A percentile compares a stretch with the other conserved stretches of the same genome.
phyloP scores from a whole-genome alignment of 345 rosid species.

The Citrus medica region DNA sequence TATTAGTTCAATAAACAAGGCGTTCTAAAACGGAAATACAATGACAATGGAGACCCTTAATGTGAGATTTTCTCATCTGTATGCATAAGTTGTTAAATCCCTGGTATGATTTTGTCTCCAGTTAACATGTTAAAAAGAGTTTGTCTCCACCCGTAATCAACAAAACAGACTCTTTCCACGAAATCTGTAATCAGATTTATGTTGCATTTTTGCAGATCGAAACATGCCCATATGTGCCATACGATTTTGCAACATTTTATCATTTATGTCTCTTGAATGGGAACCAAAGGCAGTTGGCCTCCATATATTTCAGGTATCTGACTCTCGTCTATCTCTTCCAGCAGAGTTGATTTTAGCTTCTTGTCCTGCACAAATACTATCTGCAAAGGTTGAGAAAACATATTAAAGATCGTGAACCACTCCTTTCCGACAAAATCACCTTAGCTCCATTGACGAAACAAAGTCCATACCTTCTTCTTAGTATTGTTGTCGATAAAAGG shows the following conservation, averaged over 20 bases:
- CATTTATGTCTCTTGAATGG: conserved; percentile 11
- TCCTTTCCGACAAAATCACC: neutral
- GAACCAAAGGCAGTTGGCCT: conserved; percentile 31
- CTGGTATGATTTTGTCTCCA: neutral
- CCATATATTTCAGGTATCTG: conserved; percentile 49
- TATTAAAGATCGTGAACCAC: neutral
- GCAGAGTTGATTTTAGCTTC: conserved; percentile 36
- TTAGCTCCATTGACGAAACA: neutral
- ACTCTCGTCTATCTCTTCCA: conserved; percentile 48
- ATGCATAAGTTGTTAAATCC: neutral
- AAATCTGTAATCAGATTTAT: neutral
- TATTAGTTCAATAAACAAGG: neutral
- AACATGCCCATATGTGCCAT: neutral
- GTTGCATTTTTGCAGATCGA: neutral
- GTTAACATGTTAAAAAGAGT: neutral
- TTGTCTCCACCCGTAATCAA: neutral
- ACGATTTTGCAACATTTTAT: neutral
- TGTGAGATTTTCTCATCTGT: neutral
- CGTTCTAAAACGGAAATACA: neutral
- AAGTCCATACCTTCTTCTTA: conserved; percentile 31
- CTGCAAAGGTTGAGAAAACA: conserved; percentile 20
- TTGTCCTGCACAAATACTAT: conserved; percentile 44
- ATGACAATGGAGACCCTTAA: neutral
- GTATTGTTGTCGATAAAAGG: conserved; percentile 43
- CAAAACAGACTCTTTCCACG: neutral